Evolutionary conservation across 1,139 yeast species (phyloP), one percentile per base, ranked within the genome.

Genomic region (Yamadazyma kanchanaburiensis): DNA sequence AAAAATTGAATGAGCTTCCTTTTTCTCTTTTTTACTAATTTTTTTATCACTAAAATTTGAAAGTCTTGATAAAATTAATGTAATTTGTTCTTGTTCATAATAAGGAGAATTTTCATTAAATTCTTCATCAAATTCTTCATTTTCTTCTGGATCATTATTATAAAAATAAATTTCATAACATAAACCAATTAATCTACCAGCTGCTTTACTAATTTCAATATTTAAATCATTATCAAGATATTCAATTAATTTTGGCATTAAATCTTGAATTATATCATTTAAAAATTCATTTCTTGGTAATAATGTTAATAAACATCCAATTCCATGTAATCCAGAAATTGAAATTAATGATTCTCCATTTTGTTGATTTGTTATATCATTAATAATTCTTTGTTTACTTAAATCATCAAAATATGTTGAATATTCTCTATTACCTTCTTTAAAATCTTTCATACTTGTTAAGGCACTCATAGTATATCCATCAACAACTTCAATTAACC

Each of bases 161-260:
- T 77, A 79, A 24, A 66, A 65, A 46, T 64, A 80, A 11, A 72
- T 47, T 46, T 82, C 88, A 50, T 76, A 80, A 38, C 71, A 64
- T 22, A 82, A 62, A 0, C 82, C 91, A 38, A 79, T 60, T 5
- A 79, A 60, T 49, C 82, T 61, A 20, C 79, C 80, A 8, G 78
- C 72, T 21, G 88, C 75, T 48, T 74, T 55, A 28, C 71, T 43
- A 39, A 64, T 50, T 33, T 73, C 66, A 31, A 60, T 42, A 38
- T 51, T 57, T 20, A 53, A 58, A 21, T 71, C 77, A 40, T 65
- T 60, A 33, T 67, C 73, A 18, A 72, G 51, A 25, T 69, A 54
- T 5, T 63, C 58, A 10, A 69, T 56, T 13, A 69, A 46, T 28
- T 67, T 69, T 5, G 58, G 48, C 18, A 62, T 47, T 34, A 69